A percentile compares a stretch with the other conserved stretches of the same genome.
phyloP scores from a whole-genome alignment of 306 rosid genomes.

The Heteromeles arbutifolia region DNA sequence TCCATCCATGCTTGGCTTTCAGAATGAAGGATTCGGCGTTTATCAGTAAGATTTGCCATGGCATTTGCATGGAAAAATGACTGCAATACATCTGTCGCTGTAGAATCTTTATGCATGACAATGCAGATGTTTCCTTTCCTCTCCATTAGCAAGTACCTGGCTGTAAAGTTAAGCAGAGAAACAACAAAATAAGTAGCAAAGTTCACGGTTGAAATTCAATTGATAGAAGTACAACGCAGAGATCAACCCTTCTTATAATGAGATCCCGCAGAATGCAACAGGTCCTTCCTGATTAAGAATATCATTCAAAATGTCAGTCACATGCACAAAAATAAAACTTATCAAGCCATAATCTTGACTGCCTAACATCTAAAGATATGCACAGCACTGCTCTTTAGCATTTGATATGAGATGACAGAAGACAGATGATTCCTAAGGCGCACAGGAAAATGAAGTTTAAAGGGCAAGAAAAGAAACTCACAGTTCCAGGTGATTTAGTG shows the following conservation, averaged over 20 bases:
- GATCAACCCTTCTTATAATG: slow-evolving; percentile 56
- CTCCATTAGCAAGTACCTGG: slow-evolving; percentile 81
- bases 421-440: neutral
- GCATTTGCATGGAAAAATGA: slow-evolving; percentile 74
- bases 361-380: neutral
- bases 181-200: slow-evolving; percentile 9
- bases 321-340: neutral
- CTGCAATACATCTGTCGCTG: slow-evolving; percentile 49
- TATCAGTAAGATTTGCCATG: slow-evolving; percentile 33
- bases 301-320: slow-evolving; percentile 18
- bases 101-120: slow-evolving; percentile 77
- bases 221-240: slow-evolving; percentile 1
- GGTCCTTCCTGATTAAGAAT: slow-evolving; percentile 39
- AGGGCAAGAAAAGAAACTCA: slow-evolving; percentile 31
- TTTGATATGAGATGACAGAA: too few relatives aligned
- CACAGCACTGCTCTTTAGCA: neutral
- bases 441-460: neutral
- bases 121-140: slow-evolving; percentile 48
- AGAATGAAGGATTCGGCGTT: slow-evolving; percentile 46
- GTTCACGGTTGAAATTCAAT: slow-evolving; percentile 7
- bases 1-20: slow-evolving; percentile 86
- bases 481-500: slow-evolving; percentile 57
- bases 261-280: slow-evolving; percentile 56
- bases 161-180: slow-evolving; percentile 31
- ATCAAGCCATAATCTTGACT: slow-evolving; percentile 12